A percentile compares a stretch with the other conserved stretches of the same genome.
Evolutionary conservation across 345 rosid species (phyloP).

Genomic region (Leavenworthia alabamica): DNA sequence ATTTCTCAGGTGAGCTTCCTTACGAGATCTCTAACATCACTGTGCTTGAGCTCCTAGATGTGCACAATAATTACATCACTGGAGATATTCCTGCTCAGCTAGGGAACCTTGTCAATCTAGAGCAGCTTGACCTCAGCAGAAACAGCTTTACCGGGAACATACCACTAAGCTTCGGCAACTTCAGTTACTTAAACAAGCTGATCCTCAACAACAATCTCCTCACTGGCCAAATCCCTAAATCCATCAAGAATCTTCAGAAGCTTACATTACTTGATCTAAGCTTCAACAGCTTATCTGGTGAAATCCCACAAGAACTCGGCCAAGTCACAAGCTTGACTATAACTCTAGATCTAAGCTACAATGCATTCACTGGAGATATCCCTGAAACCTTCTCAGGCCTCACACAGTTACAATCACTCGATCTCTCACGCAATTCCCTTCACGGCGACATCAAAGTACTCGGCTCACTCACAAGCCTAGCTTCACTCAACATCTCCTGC

Average conservation of each 20-base stretch:
- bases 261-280: constrained; percentile 82
- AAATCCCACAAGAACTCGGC: constrained; percentile 73
- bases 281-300: constrained; percentile 66
- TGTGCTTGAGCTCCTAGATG: constrained; percentile 81
- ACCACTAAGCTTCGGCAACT: constrained; percentile 74
- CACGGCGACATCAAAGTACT: constrained; percentile 63
- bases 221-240: constrained; percentile 61
- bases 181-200: constrained; percentile 89
- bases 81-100: constrained; percentile 74
- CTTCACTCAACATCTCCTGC: constrained; percentile 78
- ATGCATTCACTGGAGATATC: constrained; percentile 56
- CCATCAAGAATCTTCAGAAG: constrained; percentile 58
- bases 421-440: constrained; percentile 66
- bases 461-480: constrained; percentile 77
- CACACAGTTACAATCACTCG: constrained; percentile 85
- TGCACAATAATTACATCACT: constrained; percentile 72
- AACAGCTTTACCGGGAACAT: constrained; percentile 74
- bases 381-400: constrained; percentile 59
- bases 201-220: constrained; percentile 82
- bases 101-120: constrained; percentile 87
- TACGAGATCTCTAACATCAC: constrained; percentile 64
- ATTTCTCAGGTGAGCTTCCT: constrained; percentile 73
- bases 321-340: constrained; percentile 73
- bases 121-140: constrained; percentile 93
- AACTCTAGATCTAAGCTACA: constrained; percentile 70